Conservation (phyloP, 2,329 filamentous ascomycete species). For the Cercospora sp. region DNA sequence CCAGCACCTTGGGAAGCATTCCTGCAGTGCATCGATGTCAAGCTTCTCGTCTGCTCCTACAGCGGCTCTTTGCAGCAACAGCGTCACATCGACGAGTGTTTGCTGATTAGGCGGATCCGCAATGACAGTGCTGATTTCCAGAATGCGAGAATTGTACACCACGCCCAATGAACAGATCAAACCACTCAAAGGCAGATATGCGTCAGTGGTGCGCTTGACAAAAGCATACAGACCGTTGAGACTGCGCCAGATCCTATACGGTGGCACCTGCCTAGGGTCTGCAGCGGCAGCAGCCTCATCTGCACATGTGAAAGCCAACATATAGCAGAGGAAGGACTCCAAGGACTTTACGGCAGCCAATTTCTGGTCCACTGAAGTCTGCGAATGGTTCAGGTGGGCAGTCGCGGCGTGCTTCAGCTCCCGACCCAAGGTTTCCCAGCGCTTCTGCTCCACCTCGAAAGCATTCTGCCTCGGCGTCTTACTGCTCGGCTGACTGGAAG, state of each 20-base stretch:
- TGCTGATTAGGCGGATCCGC: constrained; percentile 15
- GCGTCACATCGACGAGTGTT: constrained; percentile 22
- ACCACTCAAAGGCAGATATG: constrained; percentile 42
- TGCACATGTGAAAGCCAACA: constrained; percentile 38
- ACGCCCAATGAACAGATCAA: constrained; percentile 45
- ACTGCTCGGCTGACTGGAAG: constrained; percentile 27
- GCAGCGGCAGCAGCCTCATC: constrained; percentile 32
- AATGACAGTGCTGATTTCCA: constrained; percentile 24
- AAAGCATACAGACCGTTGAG: constrained; percentile 34
- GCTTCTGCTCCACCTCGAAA: constrained; percentile 43
- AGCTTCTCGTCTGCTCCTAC: constrained; percentile 30
- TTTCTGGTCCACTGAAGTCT: constrained; percentile 22
- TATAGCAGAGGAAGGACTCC: constrained; percentile 48
- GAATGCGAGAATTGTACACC: constrained; percentile 44
- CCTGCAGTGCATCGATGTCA: constrained; percentile 41
- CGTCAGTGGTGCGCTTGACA: constrained; percentile 31
- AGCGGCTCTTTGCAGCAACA: constrained; percentile 24
- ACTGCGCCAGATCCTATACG: constrained; percentile 30
- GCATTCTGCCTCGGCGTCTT: constrained; percentile 39
- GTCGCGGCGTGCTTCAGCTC: constrained; percentile 50
- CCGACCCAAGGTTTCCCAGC: constrained; percentile 45
- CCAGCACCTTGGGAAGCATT: constrained; percentile 44
- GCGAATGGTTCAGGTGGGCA: constrained; percentile 33
- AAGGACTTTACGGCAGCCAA: constrained; percentile 44
- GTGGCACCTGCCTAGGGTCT: constrained; percentile 31